Evolutionary conservation across 2,329 filamentous ascomycete genomes (phyloP).

Genomic region (Botrytis sinoallii): DNA sequence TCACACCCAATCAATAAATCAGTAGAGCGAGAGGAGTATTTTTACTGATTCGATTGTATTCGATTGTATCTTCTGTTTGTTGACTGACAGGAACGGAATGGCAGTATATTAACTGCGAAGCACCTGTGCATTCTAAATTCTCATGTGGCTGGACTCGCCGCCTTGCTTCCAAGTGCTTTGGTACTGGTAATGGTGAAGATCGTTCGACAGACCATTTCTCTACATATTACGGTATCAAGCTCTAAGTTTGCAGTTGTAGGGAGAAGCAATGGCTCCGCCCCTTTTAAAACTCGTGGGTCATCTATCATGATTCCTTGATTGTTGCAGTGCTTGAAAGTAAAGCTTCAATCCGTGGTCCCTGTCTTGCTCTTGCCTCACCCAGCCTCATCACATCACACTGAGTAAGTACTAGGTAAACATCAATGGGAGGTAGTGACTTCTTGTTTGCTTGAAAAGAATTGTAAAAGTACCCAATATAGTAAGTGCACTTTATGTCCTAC

Average conservation of each 20-base stretch:
- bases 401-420: not conserved
- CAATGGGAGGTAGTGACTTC: not conserved
- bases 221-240: not conserved
- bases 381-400: too few relatives aligned
- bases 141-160: not conserved
- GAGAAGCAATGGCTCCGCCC: not conserved
- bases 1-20: too few relatives aligned
- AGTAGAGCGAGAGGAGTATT: too few relatives aligned
- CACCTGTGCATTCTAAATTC: not conserved
- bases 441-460: not conserved
- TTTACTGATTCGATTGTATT: not conserved
- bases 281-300: too few relatives aligned
- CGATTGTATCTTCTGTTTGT: not conserved
- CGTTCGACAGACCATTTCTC: not conserved
- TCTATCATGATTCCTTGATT: not conserved
- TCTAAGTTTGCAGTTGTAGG: not conserved
- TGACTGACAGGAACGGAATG: not conserved
- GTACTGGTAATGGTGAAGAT: not conserved
- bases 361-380: not conserved
- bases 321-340: not conserved
- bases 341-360: not conserved
- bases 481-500: not conserved
- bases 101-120: not conserved
- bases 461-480: not conserved
- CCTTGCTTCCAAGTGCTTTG: not conserved